Evolutionary conservation across 2,329 filamentous ascomycete species (phyloP), one percentile per base, ranked within the genome.

Genomic region (Zymoseptoria ardabiliae): DNA sequence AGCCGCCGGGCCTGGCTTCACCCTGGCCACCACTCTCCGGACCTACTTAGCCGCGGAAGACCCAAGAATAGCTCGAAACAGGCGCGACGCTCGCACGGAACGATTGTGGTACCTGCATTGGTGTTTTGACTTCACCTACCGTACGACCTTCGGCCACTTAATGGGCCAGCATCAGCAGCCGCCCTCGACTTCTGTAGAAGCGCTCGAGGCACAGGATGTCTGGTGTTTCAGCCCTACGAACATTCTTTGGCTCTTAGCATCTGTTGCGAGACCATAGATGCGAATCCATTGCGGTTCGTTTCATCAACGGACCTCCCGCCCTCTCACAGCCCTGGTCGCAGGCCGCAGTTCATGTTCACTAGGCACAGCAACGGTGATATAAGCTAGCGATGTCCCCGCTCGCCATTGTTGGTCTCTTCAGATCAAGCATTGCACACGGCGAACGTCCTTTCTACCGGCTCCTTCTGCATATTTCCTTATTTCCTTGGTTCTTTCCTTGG

Each of bases 401-500:
- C 22, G 49, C n/a, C 51, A 45, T 4, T 17, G 11, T 45, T 6
- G 35, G 11, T 45, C 35, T 45, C 55, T 55, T 53, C 53, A 58
- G 53, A 58, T 49, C n/a, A 50, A 58, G 28, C 28, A 54, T 51
- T 53, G 48, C 25, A 35, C 55, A 45, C 35, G n/a, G 35, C 35
- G 35, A 45, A 45, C 35, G 13, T 45, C 35, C 35, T 45, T 45
- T 17, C 5, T 45, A 17, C 35, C 48, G 54, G 54, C 57, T 61
- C 50, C 53, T 53, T 54, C 59, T 60, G 60, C 54, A 62, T 63
- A 45, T 67, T 66, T 70, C 65, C 57, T 68, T 68, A 56, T 67
- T 70, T 66, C 61, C 70, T 67, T 56, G 56, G 63, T 68, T 59
- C 70, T 69, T 69, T 63, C 62, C 64, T 70, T 67, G 61, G 54